Percentiles rank a stretch among this genome's conserved stretches.
Conservation (phyloP, 148 eudicot genomes). For the Polygonum aviculare region DNA sequence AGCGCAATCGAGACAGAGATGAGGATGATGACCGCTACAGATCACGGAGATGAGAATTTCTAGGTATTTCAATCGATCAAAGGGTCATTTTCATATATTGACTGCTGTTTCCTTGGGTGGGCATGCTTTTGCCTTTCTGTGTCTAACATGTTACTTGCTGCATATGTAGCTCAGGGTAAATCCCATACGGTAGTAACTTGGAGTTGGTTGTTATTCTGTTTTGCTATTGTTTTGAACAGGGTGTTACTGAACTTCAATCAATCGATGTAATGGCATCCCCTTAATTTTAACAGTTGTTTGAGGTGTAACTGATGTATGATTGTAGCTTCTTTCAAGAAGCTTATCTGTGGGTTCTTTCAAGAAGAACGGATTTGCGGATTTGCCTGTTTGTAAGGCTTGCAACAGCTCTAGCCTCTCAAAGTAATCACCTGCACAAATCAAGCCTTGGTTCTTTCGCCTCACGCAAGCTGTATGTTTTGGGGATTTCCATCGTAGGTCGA, state of each 20-base stretch:
- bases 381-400: no score
- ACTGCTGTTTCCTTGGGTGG: no score
- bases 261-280: no score
- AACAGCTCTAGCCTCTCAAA: no score
- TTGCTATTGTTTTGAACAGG: background rate
- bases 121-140: background rate
- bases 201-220: background rate
- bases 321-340: no score
- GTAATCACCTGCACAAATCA: no score
- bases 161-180: background rate
- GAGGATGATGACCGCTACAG: conserved; percentile 34
- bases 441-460: no score
- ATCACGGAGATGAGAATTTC: conserved; percentile 22
- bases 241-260: background rate
- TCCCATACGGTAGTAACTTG: background rate
- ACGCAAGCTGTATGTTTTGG: background rate
- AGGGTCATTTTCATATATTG: no score
- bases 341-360: background rate
- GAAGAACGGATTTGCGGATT: no score
- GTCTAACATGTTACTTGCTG: background rate
- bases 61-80: no score
- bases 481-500: background rate
- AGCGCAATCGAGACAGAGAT: conserved; percentile 24
- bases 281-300: no score
- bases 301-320: no score